phyloP scores from a whole-genome alignment of 257 asterid genomes.

The Plectranthus barbatus region DNA sequence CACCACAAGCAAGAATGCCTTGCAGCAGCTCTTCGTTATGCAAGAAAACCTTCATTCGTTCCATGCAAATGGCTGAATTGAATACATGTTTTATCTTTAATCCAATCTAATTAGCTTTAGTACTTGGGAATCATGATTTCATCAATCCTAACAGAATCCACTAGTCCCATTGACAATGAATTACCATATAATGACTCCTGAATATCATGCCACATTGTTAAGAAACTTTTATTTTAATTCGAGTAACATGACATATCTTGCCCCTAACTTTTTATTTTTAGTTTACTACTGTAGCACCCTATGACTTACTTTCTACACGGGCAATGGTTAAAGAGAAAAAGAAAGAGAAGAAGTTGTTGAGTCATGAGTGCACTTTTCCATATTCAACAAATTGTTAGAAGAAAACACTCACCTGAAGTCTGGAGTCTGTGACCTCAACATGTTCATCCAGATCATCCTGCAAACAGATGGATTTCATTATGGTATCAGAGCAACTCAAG shows the following conservation, averaged over 20 bases:
- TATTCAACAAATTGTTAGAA: not conserved
- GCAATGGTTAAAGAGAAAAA: too few species aligned
- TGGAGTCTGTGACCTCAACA: conserved; percentile 73
- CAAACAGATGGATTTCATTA: conserved; percentile 12
- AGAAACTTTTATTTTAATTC: too few species aligned
- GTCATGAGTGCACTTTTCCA: not conserved
- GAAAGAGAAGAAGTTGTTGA: not conserved
- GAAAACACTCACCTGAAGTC: conserved; percentile 49
- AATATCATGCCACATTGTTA: not conserved
- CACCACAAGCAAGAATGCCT: too few species aligned
- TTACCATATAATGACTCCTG: not conserved
- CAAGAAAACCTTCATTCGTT: too few species aligned
- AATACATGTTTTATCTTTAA: too few species aligned
- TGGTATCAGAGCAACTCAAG: not conserved
- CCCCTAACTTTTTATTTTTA: not conserved
- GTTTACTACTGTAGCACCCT: not conserved
- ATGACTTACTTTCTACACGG: not conserved
- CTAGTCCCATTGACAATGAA: not conserved
- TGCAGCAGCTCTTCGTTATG: too few species aligned
- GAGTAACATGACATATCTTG: not conserved
- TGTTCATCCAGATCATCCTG: conserved; percentile 80
- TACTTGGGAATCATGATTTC: too few species aligned
- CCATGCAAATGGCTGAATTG: too few species aligned
- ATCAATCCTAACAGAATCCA: not conserved
- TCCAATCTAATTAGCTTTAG: too few species aligned